Conservation (phyloP, 2,329 filamentous ascomycete genomes). For the Fusarium napiforme region DNA sequence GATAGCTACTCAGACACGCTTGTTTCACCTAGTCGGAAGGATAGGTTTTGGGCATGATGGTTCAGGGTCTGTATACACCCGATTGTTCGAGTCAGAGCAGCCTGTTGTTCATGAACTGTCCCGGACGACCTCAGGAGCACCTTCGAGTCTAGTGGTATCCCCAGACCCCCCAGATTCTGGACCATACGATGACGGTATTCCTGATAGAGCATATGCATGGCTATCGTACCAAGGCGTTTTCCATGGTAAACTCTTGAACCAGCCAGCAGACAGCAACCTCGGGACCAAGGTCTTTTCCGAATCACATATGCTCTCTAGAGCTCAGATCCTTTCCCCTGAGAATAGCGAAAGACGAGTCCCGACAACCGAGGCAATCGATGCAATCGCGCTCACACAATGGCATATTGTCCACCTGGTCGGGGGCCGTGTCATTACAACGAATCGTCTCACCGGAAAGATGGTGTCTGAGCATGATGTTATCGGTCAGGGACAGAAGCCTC, state of each 20-base stretch:
- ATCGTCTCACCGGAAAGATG: conserved; percentile 84
- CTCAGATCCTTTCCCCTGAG: conserved; percentile 77
- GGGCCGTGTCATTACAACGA: conserved; percentile 83
- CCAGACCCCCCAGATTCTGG: conserved; percentile 73
- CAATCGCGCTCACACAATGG: conserved; percentile 91
- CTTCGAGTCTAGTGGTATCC: conserved; percentile 77
- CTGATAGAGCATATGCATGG: conserved; percentile 88
- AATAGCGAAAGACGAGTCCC: conserved; percentile 72
- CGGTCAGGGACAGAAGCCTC: conserved; percentile 78
- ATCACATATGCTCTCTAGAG: conserved; percentile 79
- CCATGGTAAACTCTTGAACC: conserved; percentile 80
- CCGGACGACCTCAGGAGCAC: conserved; percentile 63
- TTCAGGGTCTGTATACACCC: conserved; percentile 85
- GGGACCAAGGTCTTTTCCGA: conserved; percentile 81
- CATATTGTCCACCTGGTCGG: conserved; percentile 88
- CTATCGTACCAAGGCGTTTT: conserved; percentile 87
- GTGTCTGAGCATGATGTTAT: conserved; percentile 91
- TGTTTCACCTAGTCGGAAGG: conserved; percentile 85
- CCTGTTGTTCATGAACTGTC: conserved; percentile 80
- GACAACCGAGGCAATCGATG: conserved; percentile 77
- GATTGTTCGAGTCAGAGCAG: conserved; percentile 87
- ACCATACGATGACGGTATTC: conserved; percentile 67
- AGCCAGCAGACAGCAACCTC: conserved; percentile 69
- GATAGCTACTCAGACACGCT: conserved; percentile 78
- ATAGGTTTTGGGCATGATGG: conserved; percentile 81